Base-by-base conservation (phyloP, 2,329 filamentous ascomycete genomes). In the Ilyonectria sp. region DNA sequence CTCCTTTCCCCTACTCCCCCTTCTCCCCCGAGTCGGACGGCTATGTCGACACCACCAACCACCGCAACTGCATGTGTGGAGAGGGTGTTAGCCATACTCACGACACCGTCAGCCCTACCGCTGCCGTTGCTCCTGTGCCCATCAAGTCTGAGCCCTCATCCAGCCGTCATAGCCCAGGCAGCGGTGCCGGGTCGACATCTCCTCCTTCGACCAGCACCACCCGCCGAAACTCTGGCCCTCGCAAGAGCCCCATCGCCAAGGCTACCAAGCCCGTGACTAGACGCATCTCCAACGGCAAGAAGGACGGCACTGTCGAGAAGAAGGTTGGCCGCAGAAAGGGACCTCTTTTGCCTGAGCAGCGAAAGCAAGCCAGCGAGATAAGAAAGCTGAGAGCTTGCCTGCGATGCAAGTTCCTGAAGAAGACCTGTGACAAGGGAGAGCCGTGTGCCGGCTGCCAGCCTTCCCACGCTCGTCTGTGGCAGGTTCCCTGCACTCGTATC, bases 341-440 rank as follows among this genome's bases (percentile, higher is more conserved):
- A 40, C 95, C 95, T 66, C 89, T 98, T 74, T 88, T 94, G 76
- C 94, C 95, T 11, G 95, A 98, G 81, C 95, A 98, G 85, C 90
- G 95, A 74, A 97, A 97, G 84, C 95, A 98, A 82, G 95, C 95
- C 29, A 96, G 95, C 77, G 95, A 98, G 83, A 98, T 98, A 79
- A 91, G 95, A 80, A 98, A 98, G 83, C 86, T 98, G 75, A 90
- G 95, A 78, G 95, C 95, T 54, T 98, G 95, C 81, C 86, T 98
- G 75, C 92, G 95, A 72, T 98, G 95, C 89, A 98, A 98, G 85
- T 98, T 98, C 86, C 87, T 98, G 80, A 98, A 98, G 89, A 98
- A 98, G 89, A 98, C 95, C 55, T 98, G 95, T 79, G 95, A 98
- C 82, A 98, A 97, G 86, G 95, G 95, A 71, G 95, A 98, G 84